phyloP scores from a whole-genome alignment of 2,329 filamentous ascomycete genomes.

The Fusarium subtropicale region DNA sequence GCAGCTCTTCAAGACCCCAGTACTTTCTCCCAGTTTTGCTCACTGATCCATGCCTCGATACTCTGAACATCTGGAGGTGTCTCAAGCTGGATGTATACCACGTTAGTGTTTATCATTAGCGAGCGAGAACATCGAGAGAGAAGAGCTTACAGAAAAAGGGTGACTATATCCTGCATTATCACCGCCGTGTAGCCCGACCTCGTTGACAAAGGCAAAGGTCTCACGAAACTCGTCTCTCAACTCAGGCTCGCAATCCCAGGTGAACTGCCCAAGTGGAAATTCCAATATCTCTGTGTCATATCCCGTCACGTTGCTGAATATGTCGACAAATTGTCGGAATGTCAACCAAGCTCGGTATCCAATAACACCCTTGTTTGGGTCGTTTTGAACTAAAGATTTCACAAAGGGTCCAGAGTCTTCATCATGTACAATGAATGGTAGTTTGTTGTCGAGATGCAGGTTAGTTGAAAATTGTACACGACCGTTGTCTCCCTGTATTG shows the following conservation, averaged over 20 bases:
- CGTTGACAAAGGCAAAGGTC: constrained; percentile 6
- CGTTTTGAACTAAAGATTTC: not conserved
- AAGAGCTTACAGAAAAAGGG: not conserved
- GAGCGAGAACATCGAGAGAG: not conserved
- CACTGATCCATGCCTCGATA: constrained; percentile 5
- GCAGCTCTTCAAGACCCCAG: not conserved
- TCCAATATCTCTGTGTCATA: not conserved
- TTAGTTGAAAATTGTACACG: constrained; percentile 9
- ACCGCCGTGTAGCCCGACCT: constrained; percentile 8
- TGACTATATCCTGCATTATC: not conserved
- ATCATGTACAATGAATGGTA: constrained; percentile 10
- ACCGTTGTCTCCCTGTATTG: not conserved
- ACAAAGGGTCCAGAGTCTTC: constrained; percentile 7
- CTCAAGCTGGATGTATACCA: not conserved
- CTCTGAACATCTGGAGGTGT: not conserved
- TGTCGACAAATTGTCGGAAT: not conserved
- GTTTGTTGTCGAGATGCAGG: not conserved
- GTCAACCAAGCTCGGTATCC: constrained; percentile 14
- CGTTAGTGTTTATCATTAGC: not conserved
- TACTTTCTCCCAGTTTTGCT: not conserved
- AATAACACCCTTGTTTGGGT: not conserved
- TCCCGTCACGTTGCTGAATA: not conserved
- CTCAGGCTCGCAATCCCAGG: not conserved
- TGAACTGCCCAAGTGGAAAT: not conserved
- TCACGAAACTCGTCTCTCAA: not conserved